Base-by-base conservation (phyloP, 345 rosid genomes). In the Citrus unshiu region DNA sequence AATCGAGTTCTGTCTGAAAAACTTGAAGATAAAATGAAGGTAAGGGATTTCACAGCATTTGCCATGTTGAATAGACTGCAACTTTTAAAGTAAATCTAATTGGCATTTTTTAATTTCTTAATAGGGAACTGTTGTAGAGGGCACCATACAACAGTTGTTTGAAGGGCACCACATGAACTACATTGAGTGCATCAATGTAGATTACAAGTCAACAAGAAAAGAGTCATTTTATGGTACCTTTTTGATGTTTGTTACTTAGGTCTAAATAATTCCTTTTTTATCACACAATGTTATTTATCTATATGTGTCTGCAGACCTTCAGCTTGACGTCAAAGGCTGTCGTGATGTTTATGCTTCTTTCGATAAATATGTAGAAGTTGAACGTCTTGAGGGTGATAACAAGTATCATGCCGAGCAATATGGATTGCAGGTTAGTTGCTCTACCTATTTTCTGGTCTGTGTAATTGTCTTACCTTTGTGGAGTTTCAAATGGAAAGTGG, bases 21-120 rank as follows among this genome's bases (percentile, higher is more conserved):
- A 81, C 98, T 95, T 70, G 99, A 95, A 81, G 95, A 93, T 78
- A 95, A 95, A 87, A 95, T 95, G 99, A 93, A 95, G 99, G 99
- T 90, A 77, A 70, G 35, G 43, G 37, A 27, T 9, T 67, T 75
- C 54, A 59, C 61, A 66, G 59, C 6, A 30, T 54, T 68, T 71
- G 58, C 46, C 46, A 51, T 73, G 30, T 9, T 57, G 51, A 71
- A 40, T 43, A 46, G 21, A 32, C 21, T 9, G 37, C 14, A 5
- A 49, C 34, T 68, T 69, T 67, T 8, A 75, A 64, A 25, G 68
- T 67, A 74, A 29, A 46, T 40, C 39, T 13, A 35, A 75, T 49
- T 4, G 22, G 30, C 59, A 57, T 51, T 62, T 46, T 72, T 68
- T 80, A 29, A 34, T 76, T 59, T 76, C 69, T 82, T 35, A 39